phyloP scores from a whole-genome alignment of 1,284 basidiomycete species.

The Ganoderma boninense region DNA sequence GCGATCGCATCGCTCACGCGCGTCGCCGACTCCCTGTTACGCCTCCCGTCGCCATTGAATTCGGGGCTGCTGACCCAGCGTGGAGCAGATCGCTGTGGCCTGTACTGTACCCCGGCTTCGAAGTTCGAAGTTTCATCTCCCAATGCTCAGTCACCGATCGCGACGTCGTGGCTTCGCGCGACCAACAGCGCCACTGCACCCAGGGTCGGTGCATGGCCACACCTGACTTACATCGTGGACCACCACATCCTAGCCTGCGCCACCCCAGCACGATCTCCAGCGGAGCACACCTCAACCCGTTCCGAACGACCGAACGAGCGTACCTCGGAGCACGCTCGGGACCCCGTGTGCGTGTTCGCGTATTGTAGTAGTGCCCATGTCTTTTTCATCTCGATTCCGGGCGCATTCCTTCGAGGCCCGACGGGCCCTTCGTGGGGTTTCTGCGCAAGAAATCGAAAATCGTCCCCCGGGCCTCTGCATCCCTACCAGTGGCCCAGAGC shows the following conservation, averaged over 20 bases:
- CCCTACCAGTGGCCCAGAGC: not conserved
- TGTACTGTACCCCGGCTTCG: not conserved
- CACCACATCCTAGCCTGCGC: not conserved
- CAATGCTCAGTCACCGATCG: slow-evolving; percentile 6
- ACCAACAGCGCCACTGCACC: not conserved
- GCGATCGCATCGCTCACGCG: slow-evolving; percentile 3
- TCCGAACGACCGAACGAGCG: slow-evolving; percentile 29
- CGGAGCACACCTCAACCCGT: slow-evolving; percentile 19
- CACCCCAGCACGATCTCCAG: not conserved
- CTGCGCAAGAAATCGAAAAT: not conserved
- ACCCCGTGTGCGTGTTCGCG: slow-evolving; percentile 3
- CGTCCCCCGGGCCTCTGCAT: not conserved
- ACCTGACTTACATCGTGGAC: not conserved
- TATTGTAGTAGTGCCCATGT: not conserved
- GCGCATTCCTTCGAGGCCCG: slow-evolving; percentile 4
- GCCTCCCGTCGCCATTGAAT: not conserved
- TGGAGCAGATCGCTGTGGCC: slow-evolving; percentile 4
- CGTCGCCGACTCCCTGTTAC: not conserved
- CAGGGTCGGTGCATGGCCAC: not conserved
- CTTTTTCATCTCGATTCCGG: not conserved
- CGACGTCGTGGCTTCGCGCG: slow-evolving; percentile 18
- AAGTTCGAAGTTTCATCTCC: slow-evolving; percentile 18
- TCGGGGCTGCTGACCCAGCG: not conserved
- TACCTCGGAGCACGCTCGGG: slow-evolving; percentile 27
- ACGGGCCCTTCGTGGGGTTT: not conserved